phyloP scores from a whole-genome alignment of 2,329 filamentous ascomycete species.

The Pyrenophora seminiperda region DNA sequence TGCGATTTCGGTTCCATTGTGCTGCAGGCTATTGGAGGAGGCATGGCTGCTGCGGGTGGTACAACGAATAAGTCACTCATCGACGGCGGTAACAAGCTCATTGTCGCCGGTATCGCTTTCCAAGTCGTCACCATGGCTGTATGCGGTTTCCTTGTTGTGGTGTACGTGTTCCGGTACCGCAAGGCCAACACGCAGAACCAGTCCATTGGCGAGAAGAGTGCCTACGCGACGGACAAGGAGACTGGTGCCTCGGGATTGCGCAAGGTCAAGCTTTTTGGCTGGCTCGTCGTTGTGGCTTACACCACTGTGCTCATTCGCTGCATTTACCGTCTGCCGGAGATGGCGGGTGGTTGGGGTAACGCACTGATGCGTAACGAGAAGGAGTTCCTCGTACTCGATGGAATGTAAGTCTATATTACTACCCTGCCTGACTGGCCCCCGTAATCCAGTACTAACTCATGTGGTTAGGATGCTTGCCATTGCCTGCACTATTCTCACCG shows the following conservation, averaged over 20 bases:
- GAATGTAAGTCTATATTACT: conserved; percentile 34
- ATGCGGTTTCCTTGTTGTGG: conserved; percentile 49
- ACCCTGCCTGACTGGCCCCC: no score
- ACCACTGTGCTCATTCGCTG: conserved; percentile 54
- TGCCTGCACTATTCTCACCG: conserved; percentile 30
- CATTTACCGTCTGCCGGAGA: conserved; percentile 54
- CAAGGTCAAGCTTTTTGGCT: conserved; percentile 31
- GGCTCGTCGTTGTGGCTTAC: conserved; percentile 45
- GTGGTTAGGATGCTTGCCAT: conserved; percentile 35
- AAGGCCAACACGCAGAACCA: conserved; percentile 18
- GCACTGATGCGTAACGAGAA: conserved; percentile 53
- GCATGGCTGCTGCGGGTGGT: conserved; percentile 54
- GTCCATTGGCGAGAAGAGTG: conserved; percentile 29
- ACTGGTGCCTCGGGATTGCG: conserved; percentile 20
- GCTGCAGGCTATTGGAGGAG: conserved; percentile 62
- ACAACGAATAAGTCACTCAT: conserved; percentile 42
- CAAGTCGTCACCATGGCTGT: conserved; percentile 59
- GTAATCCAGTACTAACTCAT: conserved; percentile 2
- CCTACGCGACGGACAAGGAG: conserved; percentile 30
- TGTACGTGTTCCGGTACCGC: conserved; percentile 41
- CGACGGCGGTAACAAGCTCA: conserved; percentile 56
- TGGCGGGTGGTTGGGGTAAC: conserved; percentile 52
- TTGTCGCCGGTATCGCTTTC: conserved; percentile 61
- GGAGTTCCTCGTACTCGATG: conserved; percentile 56
- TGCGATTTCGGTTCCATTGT: conserved; percentile 62